Evolutionary conservation across 2,329 filamentous ascomycete genomes (phyloP), one percentile per base, ranked within the genome.

Genomic region (Colletotrichum sp.): DNA sequence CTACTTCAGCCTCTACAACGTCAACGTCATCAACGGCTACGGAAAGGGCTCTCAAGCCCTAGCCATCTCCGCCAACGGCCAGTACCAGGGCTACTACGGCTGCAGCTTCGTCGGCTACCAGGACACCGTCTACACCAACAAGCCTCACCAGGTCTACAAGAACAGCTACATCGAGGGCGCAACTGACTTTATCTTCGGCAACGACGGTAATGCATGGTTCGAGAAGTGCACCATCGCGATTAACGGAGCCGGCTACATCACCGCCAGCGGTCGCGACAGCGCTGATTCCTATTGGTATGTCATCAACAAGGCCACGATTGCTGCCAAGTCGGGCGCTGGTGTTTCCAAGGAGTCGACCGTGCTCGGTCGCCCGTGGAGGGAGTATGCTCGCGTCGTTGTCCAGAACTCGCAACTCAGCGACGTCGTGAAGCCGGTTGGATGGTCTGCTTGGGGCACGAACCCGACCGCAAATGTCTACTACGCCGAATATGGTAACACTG

Each of bases 1-100:
- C 9, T 87, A 90, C 77, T 87, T 93, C 72, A 89, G 89, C 76
- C 84, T 91, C n/a, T 94, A 93, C 84, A 93, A 93, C 77, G 85
- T 94, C 81, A 91, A 89, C 70, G 81, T 89, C 8, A 81, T 83
- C 16, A 89, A 89, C 78, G 84, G 83, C 2, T 87, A 85, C 69
- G 88, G 88, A 9, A 68, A 84, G 52, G 88, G 88, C 26, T 85
- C 84, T 6, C 89, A 91, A 77, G 88, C 88, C 28, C 83, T 89
- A 18, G 88, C 88, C 3, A 76, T 89, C 18, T 85, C 84, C n/a
- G 86, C 87, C 7, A 85, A 88, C 43, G 87, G 83, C 32, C 84
- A 82, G 2, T 85, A 88, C 66, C 74, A 84, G 84, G 88, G 86
- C 12, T 89, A 87, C 78, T 90, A 90, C 74, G 88, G 85, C 8